Evolutionary conservation across 2,329 filamentous ascomycete species (phyloP).

Genomic region (Herpotrichia juniperi): DNA sequence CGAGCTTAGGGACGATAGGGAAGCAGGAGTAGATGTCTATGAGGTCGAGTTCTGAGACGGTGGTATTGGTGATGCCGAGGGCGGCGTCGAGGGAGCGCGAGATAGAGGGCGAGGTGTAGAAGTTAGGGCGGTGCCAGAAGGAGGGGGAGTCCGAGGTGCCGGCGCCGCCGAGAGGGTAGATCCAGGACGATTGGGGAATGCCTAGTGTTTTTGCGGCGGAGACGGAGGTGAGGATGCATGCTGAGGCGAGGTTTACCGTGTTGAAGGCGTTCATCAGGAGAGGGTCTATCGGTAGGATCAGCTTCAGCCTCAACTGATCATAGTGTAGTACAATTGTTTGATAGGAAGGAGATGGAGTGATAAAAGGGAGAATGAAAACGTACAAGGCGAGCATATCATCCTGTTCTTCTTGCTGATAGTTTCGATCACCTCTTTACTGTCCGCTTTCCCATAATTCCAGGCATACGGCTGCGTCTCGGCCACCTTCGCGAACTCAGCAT

Average conservation of each 20-base stretch:
- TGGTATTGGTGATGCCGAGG: slow-evolving; percentile 57
- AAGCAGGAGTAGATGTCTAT: slow-evolving; percentile 73
- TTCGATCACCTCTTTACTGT: slow-evolving; percentile 59
- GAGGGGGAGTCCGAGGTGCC: slow-evolving; percentile 63
- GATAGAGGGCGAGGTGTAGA: slow-evolving; percentile 63
- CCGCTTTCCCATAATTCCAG: slow-evolving; percentile 62
- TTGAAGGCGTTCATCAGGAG: slow-evolving; percentile 76
- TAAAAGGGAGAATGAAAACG: slow-evolving; percentile 19
- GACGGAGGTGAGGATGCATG: slow-evolving; percentile 65
- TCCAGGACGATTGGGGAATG: slow-evolving; percentile 63
- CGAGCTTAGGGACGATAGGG: slow-evolving; percentile 72
- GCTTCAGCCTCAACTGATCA: no score
- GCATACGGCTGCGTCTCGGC: slow-evolving; percentile 60
- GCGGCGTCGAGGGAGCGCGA: slow-evolving; percentile 62
- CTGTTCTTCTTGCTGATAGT: slow-evolving; percentile 63
- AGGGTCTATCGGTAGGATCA: slow-evolving; percentile 64
- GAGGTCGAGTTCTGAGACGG: slow-evolving; percentile 57
- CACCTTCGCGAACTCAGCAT: slow-evolving; percentile 65
- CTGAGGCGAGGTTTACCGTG: slow-evolving; percentile 67
- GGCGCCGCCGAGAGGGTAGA: slow-evolving; percentile 69
- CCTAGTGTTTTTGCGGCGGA: slow-evolving; percentile 61
- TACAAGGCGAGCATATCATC: slow-evolving; percentile 73
- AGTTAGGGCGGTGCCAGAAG: slow-evolving; percentile 70
- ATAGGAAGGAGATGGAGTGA: not conserved
- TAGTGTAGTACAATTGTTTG: not conserved